A percentile compares a stretch with the other conserved stretches of the same genome.
Conservation (phyloP, 2,329 filamentous ascomycete species). For the Ophiostoma piceae region DNA sequence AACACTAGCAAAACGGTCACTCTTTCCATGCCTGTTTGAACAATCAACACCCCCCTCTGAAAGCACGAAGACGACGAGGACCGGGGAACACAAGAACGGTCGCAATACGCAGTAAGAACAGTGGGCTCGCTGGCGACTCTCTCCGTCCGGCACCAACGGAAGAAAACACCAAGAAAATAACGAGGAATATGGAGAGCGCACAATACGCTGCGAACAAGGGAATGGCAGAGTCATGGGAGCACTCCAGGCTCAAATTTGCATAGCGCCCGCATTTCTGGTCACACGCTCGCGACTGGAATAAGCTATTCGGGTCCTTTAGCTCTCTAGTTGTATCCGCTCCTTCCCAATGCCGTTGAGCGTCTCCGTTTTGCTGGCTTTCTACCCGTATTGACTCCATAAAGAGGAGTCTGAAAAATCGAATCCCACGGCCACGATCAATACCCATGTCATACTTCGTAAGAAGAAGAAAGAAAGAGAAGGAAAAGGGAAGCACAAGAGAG, state of each 20-base stretch:
- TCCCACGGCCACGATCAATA: neutral
- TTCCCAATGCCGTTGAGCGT: neutral
- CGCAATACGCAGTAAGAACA: neutral
- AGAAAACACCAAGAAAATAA: neutral
- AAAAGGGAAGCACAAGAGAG: neutral
- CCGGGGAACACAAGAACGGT: neutral
- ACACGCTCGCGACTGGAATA: neutral
- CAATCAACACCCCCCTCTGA: neutral
- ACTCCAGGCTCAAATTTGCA: neutral
- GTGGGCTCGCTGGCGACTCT: neutral
- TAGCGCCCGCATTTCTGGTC: constrained; percentile 10
- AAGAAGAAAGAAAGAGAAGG: neutral
- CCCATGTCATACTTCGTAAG: neutral
- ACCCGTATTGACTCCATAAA: neutral
- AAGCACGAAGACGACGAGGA: neutral
- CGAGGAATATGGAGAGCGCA: neutral
- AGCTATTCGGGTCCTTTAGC: neutral
- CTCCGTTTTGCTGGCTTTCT: neutral
- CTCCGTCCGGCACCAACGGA: constrained; percentile 2
- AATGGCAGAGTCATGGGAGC: neutral
- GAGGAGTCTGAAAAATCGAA: neutral
- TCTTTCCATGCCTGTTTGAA: neutral
- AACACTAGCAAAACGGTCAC: neutral
- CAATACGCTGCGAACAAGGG: neutral
- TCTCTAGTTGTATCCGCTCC: neutral